Conservation (phyloP, 1,284 basidiomycete species). For the Sutorius eximius region DNA sequence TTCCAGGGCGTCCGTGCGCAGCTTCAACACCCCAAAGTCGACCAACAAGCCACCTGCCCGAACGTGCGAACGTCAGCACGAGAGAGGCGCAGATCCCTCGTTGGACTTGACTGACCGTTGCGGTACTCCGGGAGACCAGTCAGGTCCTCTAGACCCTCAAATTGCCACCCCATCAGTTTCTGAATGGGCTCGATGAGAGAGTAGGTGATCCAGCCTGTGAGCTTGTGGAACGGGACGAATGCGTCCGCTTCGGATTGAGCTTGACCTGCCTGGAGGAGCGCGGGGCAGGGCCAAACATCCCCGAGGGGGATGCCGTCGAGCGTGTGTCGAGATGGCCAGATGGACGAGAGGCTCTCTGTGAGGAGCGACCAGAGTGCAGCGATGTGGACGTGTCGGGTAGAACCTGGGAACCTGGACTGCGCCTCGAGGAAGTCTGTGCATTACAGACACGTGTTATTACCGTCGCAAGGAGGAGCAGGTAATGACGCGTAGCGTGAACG, state of each 20-base stretch:
- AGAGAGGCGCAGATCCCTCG: not conserved
- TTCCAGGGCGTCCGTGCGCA: slow-evolving; percentile 47
- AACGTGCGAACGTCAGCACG: not conserved
- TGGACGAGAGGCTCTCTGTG: slow-evolving; percentile 79
- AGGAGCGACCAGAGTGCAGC: slow-evolving; percentile 79
- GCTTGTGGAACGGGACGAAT: slow-evolving; percentile 93
- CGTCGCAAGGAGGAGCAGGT: no score
- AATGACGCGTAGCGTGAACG: slow-evolving; percentile 15
- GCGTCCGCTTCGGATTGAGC: slow-evolving; percentile 45
- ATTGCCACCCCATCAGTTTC: slow-evolving; percentile 73
- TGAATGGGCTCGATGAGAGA: slow-evolving; percentile 84
- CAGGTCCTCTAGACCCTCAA: slow-evolving; percentile 73
- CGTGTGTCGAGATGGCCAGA: slow-evolving; percentile 84
- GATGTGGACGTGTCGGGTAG: slow-evolving; percentile 54
- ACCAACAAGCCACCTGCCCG: slow-evolving; percentile 78
- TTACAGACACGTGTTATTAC: not conserved
- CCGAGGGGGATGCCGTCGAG: slow-evolving; percentile 72
- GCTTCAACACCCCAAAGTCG: slow-evolving; percentile 76
- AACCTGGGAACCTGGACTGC: slow-evolving; percentile 45
- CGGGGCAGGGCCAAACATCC: slow-evolving; percentile 86
- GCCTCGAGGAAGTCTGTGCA: slow-evolving; percentile 67
- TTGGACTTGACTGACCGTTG: slow-evolving; percentile 55
- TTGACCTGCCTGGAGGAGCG: slow-evolving; percentile 41
- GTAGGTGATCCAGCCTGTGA: slow-evolving; percentile 92
- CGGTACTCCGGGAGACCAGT: slow-evolving; percentile 89